Percentiles rank a stretch among this genome's conserved stretches.
These are phyloP conservation scores for Aspergillus spinulosporus DNA, from an alignment of 2,329 filamentous ascomycete genomes.

Conservation along the genomic window DNA sequence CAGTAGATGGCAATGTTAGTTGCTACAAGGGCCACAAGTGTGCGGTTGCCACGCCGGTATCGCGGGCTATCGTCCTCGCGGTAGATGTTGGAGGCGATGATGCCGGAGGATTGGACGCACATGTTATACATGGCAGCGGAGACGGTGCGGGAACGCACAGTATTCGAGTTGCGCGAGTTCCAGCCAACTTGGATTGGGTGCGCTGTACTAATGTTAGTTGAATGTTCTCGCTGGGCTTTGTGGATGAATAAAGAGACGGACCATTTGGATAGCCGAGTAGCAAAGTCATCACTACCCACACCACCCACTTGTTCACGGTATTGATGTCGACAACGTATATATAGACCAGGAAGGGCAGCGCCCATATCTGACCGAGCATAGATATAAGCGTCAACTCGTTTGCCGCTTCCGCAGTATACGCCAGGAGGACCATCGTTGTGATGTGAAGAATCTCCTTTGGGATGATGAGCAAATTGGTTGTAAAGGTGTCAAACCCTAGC, in stretches of 20 bases:
- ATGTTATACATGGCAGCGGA: conserved; percentile 44
- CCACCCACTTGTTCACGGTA: conserved; percentile 52
- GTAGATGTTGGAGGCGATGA: conserved; percentile 42
- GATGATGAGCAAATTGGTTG: conserved; percentile 65
- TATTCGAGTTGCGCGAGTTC: conserved; percentile 43
- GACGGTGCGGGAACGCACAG: conserved; percentile 40
- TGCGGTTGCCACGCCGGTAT: conserved; percentile 31
- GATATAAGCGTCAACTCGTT: conserved; percentile 54
- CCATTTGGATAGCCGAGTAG: conserved; percentile 55
- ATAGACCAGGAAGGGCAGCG: conserved; percentile 54
- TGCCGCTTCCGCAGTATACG: conserved; percentile 37
- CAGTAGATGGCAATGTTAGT: conserved; percentile 51
- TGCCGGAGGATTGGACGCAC: conserved; percentile 36
- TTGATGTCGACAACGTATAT: conserved; percentile 49
- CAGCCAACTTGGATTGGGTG: conserved; percentile 54
- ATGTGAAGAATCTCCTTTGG: conserved; percentile 35
- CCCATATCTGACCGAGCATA: conserved; percentile 55
- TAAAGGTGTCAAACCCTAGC: conserved; percentile 59
- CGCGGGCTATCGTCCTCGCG: conserved; percentile 14
- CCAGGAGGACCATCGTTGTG: conserved; percentile 23
- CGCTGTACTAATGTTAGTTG: conserved; percentile 32
- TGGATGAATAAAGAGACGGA: conserved; percentile 11
- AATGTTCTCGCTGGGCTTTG: background rate
- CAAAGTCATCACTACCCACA: conserved; percentile 54
- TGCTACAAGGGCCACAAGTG: conserved; percentile 53